phyloP scores from a whole-genome alignment of 1,139 yeast species.

The Suhomyces anneliseae region DNA sequence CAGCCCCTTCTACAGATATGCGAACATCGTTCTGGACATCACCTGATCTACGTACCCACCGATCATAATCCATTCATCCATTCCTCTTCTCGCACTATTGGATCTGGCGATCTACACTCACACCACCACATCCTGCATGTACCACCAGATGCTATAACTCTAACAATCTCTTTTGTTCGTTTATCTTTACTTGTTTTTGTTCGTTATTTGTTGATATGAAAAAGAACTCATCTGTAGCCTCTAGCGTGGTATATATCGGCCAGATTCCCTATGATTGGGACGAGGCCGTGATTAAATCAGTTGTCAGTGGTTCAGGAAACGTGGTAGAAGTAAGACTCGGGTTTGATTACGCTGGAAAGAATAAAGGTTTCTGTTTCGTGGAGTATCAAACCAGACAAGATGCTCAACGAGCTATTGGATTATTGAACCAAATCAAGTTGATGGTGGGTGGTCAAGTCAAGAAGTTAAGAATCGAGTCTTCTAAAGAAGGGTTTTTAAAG shows the following conservation, averaged over 20 bases:
- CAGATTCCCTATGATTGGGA: conserved; percentile 67
- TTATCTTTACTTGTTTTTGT: too few species aligned
- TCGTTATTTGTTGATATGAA: background rate
- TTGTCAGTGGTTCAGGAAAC: conserved; percentile 64
- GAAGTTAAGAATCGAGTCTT: conserved; percentile 54
- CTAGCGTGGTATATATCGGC: conserved; percentile 48
- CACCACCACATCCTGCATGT: too few species aligned
- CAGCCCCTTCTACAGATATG: too few species aligned
- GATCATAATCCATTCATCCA: too few species aligned
- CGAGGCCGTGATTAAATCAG: conserved; percentile 52
- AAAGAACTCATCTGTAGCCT: conserved; percentile 5
- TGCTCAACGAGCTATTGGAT: conserved; percentile 48
- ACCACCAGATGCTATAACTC: too few species aligned
- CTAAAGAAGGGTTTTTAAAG: conserved; percentile 56
- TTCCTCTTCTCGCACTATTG: too few species aligned
- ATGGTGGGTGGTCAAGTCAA: conserved; percentile 34
- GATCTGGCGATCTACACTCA: too few species aligned
- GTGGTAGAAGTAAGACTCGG: conserved; percentile 64
- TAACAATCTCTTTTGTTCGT: too few species aligned
- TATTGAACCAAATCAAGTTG: conserved; percentile 46
- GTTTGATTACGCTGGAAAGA: conserved; percentile 60
- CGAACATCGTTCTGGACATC: too few species aligned
- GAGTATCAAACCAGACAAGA: conserved; percentile 55
- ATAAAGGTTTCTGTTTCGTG: conserved; percentile 65
- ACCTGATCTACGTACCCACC: too few species aligned